A percentile compares a stretch with the other conserved stretches of the same genome.
phyloP scores from a whole-genome alignment of 345 rosid species.

The Salix udensis region DNA sequence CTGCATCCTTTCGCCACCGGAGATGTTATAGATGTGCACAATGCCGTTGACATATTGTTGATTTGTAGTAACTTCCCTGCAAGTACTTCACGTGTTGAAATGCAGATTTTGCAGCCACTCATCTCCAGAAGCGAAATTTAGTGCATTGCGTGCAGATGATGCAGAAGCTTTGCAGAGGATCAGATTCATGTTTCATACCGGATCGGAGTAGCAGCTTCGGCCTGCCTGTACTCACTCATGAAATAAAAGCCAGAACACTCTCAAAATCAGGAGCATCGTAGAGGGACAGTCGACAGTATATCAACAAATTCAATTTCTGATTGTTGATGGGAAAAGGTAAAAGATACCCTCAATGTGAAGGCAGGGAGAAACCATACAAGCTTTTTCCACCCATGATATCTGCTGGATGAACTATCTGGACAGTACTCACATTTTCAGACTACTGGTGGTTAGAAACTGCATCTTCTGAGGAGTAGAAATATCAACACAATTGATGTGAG shows the following conservation, averaged over 20 bases:
- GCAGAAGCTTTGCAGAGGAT: neutral
- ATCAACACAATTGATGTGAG: neutral
- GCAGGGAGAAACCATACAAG: neutral
- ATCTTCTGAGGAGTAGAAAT: neutral
- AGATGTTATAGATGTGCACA: too few relatives aligned
- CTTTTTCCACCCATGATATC: neutral
- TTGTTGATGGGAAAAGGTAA: neutral
- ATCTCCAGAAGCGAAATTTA: neutral
- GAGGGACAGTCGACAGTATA: neutral
- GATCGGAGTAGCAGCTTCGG: too few relatives aligned
- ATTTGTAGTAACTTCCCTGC: too few relatives aligned
- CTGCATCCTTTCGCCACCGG: too few relatives aligned
- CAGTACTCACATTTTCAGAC: neutral
- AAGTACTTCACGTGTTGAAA: too few relatives aligned
- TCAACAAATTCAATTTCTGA: neutral
- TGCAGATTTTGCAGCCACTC: too few relatives aligned
- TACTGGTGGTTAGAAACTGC: neutral
- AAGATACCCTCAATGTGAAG: neutral
- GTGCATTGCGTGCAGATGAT: too few relatives aligned
- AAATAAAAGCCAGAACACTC: too few relatives aligned
- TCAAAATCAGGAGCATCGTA: neutral
- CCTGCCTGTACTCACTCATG: too few relatives aligned
- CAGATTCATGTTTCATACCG: neutral
- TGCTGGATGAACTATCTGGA: neutral
- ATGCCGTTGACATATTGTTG: too few relatives aligned